These are phyloP conservation scores for Fusarium sp. DNA, from an alignment of 2,329 filamentous ascomycete species.

Conservation along the genomic window DNA sequence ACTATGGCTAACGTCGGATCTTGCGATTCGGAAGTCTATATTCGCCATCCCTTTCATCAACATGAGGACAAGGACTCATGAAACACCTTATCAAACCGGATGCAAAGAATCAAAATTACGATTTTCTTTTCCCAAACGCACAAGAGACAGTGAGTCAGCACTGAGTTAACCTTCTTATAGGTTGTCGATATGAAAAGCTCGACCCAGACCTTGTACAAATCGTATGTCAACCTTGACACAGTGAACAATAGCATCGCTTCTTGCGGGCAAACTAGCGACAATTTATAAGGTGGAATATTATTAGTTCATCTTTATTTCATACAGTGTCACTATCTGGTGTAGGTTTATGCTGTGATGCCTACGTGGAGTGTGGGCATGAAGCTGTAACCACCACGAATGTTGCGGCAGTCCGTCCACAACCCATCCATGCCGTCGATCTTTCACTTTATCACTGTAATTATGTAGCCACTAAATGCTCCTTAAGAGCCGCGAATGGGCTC, in stretches of 20 bases:
- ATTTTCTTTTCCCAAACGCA: background rate
- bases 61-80: background rate
- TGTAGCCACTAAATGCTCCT: background rate
- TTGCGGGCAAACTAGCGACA: background rate
- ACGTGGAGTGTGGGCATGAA: background rate
- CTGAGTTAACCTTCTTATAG: background rate
- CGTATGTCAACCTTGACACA: background rate
- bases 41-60: background rate
- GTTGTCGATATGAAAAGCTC: background rate
- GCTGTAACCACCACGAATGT: background rate
- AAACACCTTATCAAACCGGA: background rate
- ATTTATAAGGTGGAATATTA: background rate
- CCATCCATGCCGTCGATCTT: too few species aligned
- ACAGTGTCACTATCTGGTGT: background rate
- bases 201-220: background rate
- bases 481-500: background rate
- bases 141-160: background rate
- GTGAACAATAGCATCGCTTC: background rate
- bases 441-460: background rate
- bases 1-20: background rate
- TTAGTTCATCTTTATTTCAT: too few species aligned
- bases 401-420: background rate
- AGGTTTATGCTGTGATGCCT: background rate
- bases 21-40: background rate
- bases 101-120: background rate